These are phyloP conservation scores for Xylariomycetidae sp. DNA, from an alignment of 2,329 filamentous ascomycete species.

Conservation along the genomic window DNA sequence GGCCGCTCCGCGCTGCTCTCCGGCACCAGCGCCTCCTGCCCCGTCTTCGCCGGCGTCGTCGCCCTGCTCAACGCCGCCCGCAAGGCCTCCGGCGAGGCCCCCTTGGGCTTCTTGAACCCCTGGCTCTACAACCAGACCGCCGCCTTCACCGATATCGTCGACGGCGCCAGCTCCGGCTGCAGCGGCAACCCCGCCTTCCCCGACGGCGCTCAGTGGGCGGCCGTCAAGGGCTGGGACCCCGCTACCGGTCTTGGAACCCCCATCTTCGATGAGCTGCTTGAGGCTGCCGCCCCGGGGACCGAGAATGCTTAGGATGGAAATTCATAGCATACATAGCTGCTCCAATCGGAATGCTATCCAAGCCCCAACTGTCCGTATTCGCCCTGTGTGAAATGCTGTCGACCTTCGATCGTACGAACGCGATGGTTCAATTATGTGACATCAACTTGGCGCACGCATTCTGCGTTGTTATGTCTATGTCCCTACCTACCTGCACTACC, in stretches of 20 bases:
- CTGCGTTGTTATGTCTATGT: no score
- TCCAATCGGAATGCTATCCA: no score
- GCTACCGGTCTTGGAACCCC: slow-evolving; percentile 28
- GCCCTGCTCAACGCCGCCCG: slow-evolving; percentile 37
- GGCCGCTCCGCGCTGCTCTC: slow-evolving; percentile 20
- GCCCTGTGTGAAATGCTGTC: no score
- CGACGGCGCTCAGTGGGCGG: slow-evolving; percentile 25
- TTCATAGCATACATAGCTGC: no score
- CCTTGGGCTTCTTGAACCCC: slow-evolving; percentile 27
- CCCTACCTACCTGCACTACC: no score
- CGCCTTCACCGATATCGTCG: slow-evolving; percentile 24
- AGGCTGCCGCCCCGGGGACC: slow-evolving; percentile 21
- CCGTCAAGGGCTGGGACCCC: slow-evolving; percentile 25
- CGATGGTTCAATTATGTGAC: no score
- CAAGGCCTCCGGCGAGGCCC: slow-evolving; percentile 25
- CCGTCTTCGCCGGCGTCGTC: slow-evolving; percentile 33
- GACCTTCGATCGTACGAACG: no score
- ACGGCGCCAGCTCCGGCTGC: slow-evolving; percentile 23
- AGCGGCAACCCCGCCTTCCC: slow-evolving; percentile 17
- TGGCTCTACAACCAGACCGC: slow-evolving; percentile 27
- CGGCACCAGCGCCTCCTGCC: slow-evolving; percentile 31
- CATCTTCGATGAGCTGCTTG: slow-evolving; percentile 20
- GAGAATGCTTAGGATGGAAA: slow-evolving; percentile 20
- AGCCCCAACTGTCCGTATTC: no score
- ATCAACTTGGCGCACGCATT: no score